Base-by-base conservation (phyloP, 2,329 filamentous ascomycete genomes). In the Phialocephala subalpina region DNA sequence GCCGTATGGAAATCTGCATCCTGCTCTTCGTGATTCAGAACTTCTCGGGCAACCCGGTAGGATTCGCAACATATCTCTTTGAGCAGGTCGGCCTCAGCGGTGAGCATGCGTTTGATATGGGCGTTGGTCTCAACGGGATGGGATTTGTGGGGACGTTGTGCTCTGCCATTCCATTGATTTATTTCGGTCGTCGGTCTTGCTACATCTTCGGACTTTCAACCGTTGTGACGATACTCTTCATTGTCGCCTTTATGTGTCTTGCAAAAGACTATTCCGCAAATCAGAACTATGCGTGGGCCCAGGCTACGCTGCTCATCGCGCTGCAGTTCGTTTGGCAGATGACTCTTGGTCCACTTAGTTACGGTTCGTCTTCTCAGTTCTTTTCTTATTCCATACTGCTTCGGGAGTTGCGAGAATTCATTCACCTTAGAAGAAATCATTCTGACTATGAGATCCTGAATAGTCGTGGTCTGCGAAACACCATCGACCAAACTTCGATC, bases 51-150 rank as follows among this genome's bases (percentile, higher is more conserved):
- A 86, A 88, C 25, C 79, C 89, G 1, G 85, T 83, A 60, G 87
- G 88, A 12, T 85, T 87, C 67, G 85, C 85, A 1, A 90, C 86
- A 1, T 87, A 87, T 72, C 83, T 83, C 73, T 88, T 88, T 74
- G 78, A 83, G 66, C 82, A 85, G 67, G 85, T 84, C 1, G 86
- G 86, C 1, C 74, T 88, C 40, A 72, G 75, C 0, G 77, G 81
- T 1, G 76, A 78, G 27, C 77, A 81, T 18, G 80, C 86, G 0
- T 88, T 87, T 66, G 77, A 81, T 12, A 84, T 87, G 73, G 82
- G 82, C 14, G 82, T 87, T 70, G 85, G 82, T 0, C 74, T 75
- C 55, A 78, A 77, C 52, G 75, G 73, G 12, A 78, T 86, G 47
- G 84, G 82, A 3, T 83, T 84, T 69, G 73, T 85, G 1, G 82